These are phyloP conservation scores for Eutypella sp. DNA, from an alignment of 2,329 filamentous ascomycete genomes.

Conservation along the genomic window DNA sequence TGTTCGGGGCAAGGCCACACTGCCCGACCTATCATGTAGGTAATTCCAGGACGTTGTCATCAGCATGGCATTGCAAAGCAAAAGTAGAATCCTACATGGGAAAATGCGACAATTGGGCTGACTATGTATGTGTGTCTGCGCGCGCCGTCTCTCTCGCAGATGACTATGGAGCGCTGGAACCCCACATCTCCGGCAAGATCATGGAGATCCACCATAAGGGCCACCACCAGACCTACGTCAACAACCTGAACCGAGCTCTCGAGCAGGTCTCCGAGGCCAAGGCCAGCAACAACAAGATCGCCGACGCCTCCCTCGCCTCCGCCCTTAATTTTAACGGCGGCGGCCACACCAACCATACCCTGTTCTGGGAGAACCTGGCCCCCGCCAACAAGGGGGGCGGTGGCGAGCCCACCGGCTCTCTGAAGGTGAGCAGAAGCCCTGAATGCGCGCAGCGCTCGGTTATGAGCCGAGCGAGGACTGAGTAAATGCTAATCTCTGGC, in stretches of 20 bases:
- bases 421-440: conserved; percentile 27
- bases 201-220: conserved; percentile 82
- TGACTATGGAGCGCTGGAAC: conserved; percentile 93
- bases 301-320: conserved; percentile 25
- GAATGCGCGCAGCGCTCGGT: too few species aligned
- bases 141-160: conserved; percentile 62
- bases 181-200: conserved; percentile 69
- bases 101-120: conserved; percentile 1
- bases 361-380: conserved; percentile 70
- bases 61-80: neutral
- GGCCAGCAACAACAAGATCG: conserved; percentile 39
- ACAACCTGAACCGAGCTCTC: conserved; percentile 64
- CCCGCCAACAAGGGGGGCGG: conserved; percentile 30
- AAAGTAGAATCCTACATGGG: too few species aligned
- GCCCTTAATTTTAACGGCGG: conserved; percentile 61
- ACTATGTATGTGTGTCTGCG: neutral
- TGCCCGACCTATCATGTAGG: conserved; percentile 81
- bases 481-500: neutral
- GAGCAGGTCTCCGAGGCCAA: conserved; percentile 62
- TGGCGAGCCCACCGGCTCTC: conserved; percentile 43
- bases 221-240: conserved; percentile 81
- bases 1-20: conserved; percentile 81
- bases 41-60: conserved; percentile 8
- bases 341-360: conserved; percentile 61
- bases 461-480: too few species aligned